Conservation (phyloP, 176 grass and related monocot species). For the Aegilops umbellulata region DNA sequence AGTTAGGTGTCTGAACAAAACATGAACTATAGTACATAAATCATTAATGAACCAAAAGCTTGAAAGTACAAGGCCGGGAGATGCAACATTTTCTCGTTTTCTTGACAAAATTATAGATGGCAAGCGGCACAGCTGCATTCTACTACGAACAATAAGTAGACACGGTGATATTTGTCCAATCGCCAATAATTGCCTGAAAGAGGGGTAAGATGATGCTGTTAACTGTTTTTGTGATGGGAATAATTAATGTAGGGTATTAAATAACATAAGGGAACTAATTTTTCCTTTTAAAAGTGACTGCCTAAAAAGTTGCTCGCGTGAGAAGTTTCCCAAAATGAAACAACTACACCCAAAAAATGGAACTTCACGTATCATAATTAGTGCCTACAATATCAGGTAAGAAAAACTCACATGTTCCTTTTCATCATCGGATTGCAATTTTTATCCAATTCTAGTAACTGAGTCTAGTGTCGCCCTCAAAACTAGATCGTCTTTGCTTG, state of each 20-base stretch:
- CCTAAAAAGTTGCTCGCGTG: neutral
- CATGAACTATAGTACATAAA: neutral
- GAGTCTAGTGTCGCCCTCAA: constrained; percentile 46
- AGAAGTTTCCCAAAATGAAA: neutral
- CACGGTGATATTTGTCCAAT: neutral
- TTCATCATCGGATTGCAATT: neutral
- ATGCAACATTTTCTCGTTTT: neutral
- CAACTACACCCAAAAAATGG: neutral
- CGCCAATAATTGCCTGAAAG: constrained; percentile 3
- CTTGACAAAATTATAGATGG: neutral
- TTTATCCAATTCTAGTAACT: constrained; percentile 30
- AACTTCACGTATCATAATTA: neutral
- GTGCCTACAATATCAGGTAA: neutral
- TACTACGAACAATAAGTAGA: neutral
- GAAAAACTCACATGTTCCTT: neutral
- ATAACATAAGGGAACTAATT: neutral
- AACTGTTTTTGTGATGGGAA: neutral
- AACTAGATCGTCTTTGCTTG: constrained; percentile 23
- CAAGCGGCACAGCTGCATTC: neutral
- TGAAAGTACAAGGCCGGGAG: neutral
- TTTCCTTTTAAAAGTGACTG: neutral
- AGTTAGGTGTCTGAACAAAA: neutral
- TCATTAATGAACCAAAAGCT: neutral
- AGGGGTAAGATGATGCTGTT: neutral
- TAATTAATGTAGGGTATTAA: neutral